phyloP scores from a whole-genome alignment of 2,329 filamentous ascomycete species.

The Podosphaera fusca region DNA sequence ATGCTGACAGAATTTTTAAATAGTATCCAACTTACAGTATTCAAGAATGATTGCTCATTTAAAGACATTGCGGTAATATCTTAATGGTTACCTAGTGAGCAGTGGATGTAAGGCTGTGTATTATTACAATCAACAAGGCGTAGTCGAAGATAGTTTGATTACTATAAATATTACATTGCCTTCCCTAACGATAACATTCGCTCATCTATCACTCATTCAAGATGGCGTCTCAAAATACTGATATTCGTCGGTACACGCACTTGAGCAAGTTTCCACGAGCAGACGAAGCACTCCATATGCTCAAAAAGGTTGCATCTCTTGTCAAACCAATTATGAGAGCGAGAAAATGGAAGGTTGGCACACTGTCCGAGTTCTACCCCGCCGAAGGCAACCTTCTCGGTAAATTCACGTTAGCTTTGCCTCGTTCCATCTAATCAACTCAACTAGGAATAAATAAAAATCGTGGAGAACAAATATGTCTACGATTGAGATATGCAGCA shows the following conservation, averaged over 20 bases:
- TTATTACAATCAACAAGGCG: too few species aligned
- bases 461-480: conserved; percentile 51
- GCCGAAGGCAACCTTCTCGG: conserved; percentile 50
- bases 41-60: conserved; percentile 57
- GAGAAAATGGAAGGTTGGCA: conserved; percentile 54
- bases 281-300: conserved; percentile 29
- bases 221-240: conserved; percentile 19
- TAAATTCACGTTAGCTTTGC: conserved; percentile 11
- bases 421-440: not conserved
- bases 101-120: too few species aligned
- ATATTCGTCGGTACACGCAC: conserved; percentile 28
- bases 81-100: not conserved
- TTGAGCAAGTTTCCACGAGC: conserved; percentile 24
- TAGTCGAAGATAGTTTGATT: too few species aligned
- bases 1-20: too few species aligned
- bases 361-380: conserved; percentile 71
- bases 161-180: too few species aligned
- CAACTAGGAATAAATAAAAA: conserved; percentile 52
- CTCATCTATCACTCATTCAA: not conserved
- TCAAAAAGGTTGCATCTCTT: conserved; percentile 64
- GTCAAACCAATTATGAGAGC: conserved; percentile 93
- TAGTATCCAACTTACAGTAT: conserved; percentile 33
- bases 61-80: conserved; percentile 37
- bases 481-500: conserved; percentile 55
- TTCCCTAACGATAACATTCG: too few species aligned